These are phyloP conservation scores for Diaporthe capsici DNA, from an alignment of 2,329 filamentous ascomycete genomes.

Conservation along the genomic window DNA sequence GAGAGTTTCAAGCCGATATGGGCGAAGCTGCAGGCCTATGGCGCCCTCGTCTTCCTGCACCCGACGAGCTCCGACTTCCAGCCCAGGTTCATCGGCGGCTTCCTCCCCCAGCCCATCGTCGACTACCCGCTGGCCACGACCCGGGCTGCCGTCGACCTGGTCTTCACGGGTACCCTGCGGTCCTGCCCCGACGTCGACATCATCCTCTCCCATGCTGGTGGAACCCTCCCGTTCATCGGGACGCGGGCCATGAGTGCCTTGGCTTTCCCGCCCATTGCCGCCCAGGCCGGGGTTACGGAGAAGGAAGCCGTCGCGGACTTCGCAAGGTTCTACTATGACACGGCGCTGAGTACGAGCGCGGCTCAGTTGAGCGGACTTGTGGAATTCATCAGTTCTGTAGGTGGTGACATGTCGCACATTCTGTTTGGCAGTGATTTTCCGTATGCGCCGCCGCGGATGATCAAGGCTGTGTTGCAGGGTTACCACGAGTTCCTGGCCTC, in stretches of 20 bases:
- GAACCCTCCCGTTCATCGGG: constrained; percentile 57
- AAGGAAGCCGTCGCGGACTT: constrained; percentile 41
- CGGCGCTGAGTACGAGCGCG: constrained; percentile 49
- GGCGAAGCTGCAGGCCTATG: constrained; percentile 45
- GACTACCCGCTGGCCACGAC: constrained; percentile 60
- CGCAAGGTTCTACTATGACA: constrained; percentile 54
- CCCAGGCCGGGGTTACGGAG: constrained; percentile 24
- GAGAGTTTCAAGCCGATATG: constrained; percentile 47
- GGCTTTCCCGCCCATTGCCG: constrained; percentile 36
- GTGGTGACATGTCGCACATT: constrained; percentile 45
- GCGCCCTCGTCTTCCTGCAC: constrained; percentile 48
- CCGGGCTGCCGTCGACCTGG: constrained; percentile 57
- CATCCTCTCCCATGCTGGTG: constrained; percentile 62
- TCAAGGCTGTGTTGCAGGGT: constrained; percentile 28
- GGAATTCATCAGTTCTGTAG: constrained; percentile 44
- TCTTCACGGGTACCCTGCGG: constrained; percentile 50
- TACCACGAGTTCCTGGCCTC: constrained; percentile 38
- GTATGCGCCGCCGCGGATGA: constrained; percentile 48
- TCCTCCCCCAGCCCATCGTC: constrained; percentile 47
- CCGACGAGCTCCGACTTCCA: constrained; percentile 41
- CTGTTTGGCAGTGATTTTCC: constrained; percentile 55
- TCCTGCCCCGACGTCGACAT: constrained; percentile 55
- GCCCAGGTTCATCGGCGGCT: constrained; percentile 39
- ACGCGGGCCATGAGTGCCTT: constrained; percentile 45
- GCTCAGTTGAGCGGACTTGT: constrained; percentile 49